These are phyloP conservation scores for Claviceps purpurea DNA, from an alignment of 2,329 filamentous ascomycete species.

Conservation along the genomic window DNA sequence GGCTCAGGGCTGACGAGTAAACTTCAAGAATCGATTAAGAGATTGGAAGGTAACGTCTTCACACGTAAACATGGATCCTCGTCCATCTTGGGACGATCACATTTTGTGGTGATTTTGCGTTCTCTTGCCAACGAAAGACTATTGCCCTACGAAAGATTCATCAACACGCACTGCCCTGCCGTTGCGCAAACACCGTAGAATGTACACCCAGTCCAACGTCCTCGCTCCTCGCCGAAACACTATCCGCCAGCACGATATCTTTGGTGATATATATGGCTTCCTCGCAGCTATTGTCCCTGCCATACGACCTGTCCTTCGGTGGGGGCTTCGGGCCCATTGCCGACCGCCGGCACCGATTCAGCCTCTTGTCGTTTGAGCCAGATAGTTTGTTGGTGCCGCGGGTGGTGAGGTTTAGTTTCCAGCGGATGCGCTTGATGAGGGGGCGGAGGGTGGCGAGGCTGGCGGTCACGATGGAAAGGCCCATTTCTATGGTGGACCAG, in stretches of 20 bases:
- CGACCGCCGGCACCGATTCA: not conserved
- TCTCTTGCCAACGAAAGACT: too few relatives aligned
- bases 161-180: not conserved
- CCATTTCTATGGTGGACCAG: slow-evolving; percentile 34
- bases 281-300: not conserved
- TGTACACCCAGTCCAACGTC: not conserved
- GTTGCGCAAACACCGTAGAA: not conserved
- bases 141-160: too few relatives aligned
- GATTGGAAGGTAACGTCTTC: too few relatives aligned
- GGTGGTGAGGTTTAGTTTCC: slow-evolving; percentile 16
- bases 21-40: too few relatives aligned
- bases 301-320: not conserved
- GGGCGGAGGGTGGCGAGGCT: slow-evolving; percentile 33
- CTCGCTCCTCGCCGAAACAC: not conserved
- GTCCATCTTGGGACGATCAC: too few relatives aligned
- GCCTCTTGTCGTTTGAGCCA: not conserved
- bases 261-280: not conserved
- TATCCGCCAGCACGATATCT: not conserved
- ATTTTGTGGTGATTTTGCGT: too few relatives aligned
- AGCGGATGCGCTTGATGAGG: slow-evolving; percentile 22
- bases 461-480: slow-evolving; percentile 34
- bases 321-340: not conserved
- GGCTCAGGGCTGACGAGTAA: too few relatives aligned
- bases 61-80: too few relatives aligned
- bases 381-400: not conserved